Conservation (phyloP, 2,329 filamentous ascomycete genomes). For the Colletotrichum eremochloae region DNA sequence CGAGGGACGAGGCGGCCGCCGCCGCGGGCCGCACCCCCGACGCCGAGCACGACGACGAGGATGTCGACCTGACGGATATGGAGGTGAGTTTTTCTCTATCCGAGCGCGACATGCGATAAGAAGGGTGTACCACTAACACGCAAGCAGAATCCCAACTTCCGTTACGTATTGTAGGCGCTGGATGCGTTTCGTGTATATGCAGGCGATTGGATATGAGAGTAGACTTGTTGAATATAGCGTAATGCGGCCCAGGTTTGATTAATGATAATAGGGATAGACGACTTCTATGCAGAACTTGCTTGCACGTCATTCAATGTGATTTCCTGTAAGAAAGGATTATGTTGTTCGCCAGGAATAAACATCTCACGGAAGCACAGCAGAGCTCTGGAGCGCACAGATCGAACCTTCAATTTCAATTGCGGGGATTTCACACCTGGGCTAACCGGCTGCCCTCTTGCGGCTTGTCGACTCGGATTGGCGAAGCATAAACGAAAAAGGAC, state of each 20-base stretch:
- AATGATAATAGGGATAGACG: not conserved
- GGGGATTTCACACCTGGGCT: not conserved
- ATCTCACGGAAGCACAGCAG: not conserved
- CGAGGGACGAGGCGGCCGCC: conserved; percentile 51
- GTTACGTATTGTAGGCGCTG: conserved; percentile 46
- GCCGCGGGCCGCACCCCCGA: conserved; percentile 27
- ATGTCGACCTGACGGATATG: conserved; percentile 55
- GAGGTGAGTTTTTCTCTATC: conserved; percentile 47
- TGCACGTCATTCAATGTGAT: not conserved
- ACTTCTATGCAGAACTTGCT: not conserved
- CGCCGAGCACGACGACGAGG: conserved; percentile 46
- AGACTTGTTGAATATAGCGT: not conserved
- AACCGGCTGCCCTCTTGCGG: not conserved
- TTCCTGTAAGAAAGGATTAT: not conserved
- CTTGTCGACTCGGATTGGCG: not conserved
- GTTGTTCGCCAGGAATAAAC: not conserved
- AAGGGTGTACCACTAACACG: not conserved
- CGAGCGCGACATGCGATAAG: not conserved
- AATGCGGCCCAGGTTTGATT: conserved; percentile 8
- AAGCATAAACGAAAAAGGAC: not conserved
- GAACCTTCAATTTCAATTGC: not conserved
- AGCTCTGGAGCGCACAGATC: not conserved
- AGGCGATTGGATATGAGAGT: not conserved
- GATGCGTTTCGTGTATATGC: not conserved
- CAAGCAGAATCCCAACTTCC: conserved; percentile 48